Evolutionary conservation across 2,329 filamentous ascomycete genomes (phyloP).

Genomic region (Neonectria sp.): DNA sequence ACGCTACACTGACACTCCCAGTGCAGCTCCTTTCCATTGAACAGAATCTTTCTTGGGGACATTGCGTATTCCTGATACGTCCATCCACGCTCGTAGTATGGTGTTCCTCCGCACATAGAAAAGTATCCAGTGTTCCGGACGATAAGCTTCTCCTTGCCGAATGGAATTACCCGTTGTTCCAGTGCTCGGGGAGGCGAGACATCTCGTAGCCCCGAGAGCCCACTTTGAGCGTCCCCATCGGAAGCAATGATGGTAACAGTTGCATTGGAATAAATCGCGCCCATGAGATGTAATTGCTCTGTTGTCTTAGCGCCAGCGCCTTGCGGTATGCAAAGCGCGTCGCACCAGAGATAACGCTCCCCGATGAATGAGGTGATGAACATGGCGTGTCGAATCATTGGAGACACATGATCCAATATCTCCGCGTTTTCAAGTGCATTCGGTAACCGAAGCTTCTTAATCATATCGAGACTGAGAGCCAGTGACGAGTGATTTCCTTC

Average conservation of each 20-base stretch:
- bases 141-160: background rate
- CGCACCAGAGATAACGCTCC: slow-evolving; percentile 18
- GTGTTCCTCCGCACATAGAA: background rate
- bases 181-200: background rate
- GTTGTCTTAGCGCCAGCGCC: rapidly evolving
- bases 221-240: slow-evolving; percentile 11
- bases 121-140: background rate
- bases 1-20: slow-evolving; percentile 28
- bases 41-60: slow-evolving; percentile 10
- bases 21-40: background rate
- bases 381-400: slow-evolving; percentile 17
- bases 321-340: slow-evolving; percentile 13
- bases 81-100: slow-evolving; percentile 30
- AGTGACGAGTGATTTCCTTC: background rate
- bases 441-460: background rate
- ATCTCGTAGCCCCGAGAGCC: background rate
- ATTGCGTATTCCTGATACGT: slow-evolving; percentile 25
- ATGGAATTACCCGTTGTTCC: slow-evolving; percentile 13
- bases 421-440: background rate
- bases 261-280: slow-evolving; percentile 19
- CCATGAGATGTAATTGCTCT: slow-evolving; percentile 21
- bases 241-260: slow-evolving; percentile 15
- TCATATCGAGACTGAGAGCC: background rate
- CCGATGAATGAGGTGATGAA: slow-evolving; percentile 7
- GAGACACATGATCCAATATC: background rate